phyloP scores from a whole-genome alignment of 768 basidiomycete genomes.

The Tephrocybe sp. region DNA sequence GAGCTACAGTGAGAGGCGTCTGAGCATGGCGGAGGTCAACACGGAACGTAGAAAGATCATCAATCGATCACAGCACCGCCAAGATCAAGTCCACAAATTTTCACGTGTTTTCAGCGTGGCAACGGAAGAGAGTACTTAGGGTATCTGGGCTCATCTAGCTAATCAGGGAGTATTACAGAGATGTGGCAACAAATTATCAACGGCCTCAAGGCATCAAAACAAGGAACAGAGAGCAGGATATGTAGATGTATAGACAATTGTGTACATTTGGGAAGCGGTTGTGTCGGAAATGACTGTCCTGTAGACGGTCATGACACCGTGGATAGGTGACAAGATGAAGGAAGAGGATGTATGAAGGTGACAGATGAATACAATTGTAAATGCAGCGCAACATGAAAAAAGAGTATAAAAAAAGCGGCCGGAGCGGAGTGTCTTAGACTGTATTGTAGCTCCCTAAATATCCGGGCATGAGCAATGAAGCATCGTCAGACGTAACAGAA shows the following conservation, averaged over 20 bases:
- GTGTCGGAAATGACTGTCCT: not conserved
- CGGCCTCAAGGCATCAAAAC: too few species aligned
- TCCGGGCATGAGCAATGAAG: not conserved
- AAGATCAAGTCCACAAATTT: too few species aligned
- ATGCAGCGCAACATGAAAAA: conserved; percentile 3
- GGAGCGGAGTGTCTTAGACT: conserved; percentile 5
- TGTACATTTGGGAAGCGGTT: not conserved
- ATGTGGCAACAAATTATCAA: too few species aligned
- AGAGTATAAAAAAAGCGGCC: not conserved
- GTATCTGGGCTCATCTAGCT: too few species aligned
- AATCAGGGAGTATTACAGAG: too few species aligned
- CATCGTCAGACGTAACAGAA: not conserved
- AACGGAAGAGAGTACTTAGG: too few species aligned
- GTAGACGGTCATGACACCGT: too few species aligned
- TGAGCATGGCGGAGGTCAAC: too few species aligned
- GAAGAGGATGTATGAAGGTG: not conserved
- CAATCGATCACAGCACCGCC: too few species aligned
- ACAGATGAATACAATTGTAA: not conserved
- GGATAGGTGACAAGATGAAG: conserved; percentile 3
- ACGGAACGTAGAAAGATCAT: too few species aligned
- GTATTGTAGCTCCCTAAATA: conserved; percentile 19
- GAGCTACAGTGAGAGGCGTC: too few species aligned
- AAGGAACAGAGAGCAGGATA: not conserved
- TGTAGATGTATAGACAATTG: not conserved
- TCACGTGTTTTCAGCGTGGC: too few species aligned